Conservation (phyloP, 192 early-diverging fungal genomes). For the Dissophora ornata region DNA sequence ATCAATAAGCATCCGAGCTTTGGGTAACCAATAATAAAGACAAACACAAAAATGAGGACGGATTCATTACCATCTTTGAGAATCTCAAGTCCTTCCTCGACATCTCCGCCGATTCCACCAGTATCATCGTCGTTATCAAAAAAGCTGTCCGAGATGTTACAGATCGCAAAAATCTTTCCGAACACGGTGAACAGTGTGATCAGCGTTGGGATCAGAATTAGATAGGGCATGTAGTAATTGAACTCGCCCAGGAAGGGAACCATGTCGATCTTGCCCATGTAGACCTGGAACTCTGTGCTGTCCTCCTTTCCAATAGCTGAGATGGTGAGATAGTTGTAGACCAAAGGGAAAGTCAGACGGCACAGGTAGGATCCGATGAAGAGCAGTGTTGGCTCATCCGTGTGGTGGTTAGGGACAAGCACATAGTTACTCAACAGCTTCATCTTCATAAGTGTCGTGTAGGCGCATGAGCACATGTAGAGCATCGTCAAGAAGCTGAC, state of each 20-base stretch:
- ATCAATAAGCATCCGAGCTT: too few relatives aligned
- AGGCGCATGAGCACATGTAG: constrained; percentile 95
- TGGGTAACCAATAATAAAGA: neutral
- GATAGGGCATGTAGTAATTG: constrained; percentile 87
- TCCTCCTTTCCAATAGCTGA: constrained; percentile 59
- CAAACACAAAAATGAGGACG: neutral
- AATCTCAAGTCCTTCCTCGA: constrained; percentile 49
- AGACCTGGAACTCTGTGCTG: constrained; percentile 62
- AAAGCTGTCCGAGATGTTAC: constrained; percentile 56
- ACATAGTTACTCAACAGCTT: constrained; percentile 90
- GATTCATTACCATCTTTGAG: constrained; percentile 37
- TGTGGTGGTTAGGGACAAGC: constrained; percentile 93
- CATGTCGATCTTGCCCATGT: constrained; percentile 88
- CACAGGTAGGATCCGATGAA: constrained; percentile 96
- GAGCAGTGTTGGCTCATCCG: constrained; percentile 89
- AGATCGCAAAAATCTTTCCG: constrained; percentile 79
- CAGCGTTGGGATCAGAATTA: constrained; percentile 82
- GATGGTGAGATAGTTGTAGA: constrained; percentile 94
- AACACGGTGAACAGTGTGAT: constrained; percentile 87
- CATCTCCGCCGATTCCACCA: constrained; percentile 34
- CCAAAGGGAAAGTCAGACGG: constrained; percentile 84
- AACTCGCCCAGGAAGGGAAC: constrained; percentile 91
- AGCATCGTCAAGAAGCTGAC: constrained; percentile 79
- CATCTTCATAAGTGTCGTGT: constrained; percentile 90
- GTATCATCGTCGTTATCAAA: constrained; percentile 58